Base-by-base conservation (phyloP, 2,329 filamentous ascomycete species). In the Cladosporium oxysporum region DNA sequence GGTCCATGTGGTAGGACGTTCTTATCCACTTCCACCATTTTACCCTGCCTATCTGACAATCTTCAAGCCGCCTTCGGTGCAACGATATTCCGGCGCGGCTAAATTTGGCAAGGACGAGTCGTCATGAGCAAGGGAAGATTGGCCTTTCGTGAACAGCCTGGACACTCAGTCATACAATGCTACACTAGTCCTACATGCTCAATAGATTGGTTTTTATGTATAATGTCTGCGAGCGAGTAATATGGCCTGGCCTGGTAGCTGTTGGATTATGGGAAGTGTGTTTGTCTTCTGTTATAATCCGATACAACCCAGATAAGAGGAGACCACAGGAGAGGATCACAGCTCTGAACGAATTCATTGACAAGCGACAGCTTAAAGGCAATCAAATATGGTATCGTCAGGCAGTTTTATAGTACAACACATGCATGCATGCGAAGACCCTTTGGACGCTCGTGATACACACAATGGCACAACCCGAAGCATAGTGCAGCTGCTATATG, bases 31-130 rank as follows among this genome's bases (percentile, higher is more conserved):
- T 44, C 18, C 0, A 10, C 4, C 16, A 26, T 16, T 23, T 28
- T 21, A 28, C 31, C 23, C 21, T 35, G 11, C 21, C 18, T 29
- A 28, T 37, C 31, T 26, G 33, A 53, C 55, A 35, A 21, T 58
- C 31, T 37, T 37, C 10, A 41, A 35, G 55, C 33, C 33, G 55
- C 21, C 21, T 58, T 58, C 55, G 55, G 55, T 41, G 33, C 33
- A 58, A 58, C 55, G 55, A 58, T 58, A 58, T 35, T 58, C 55
- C 55, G 55, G 55, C 55, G 55, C 55, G 53, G 55, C 55, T 58
- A 58, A 37, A 41, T 37, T 23, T 37, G 55, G 55, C 23, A 29
- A 29, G 50, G 26, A 29, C 23, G 50, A 31, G 50, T 53, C 50
- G 12, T 53, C n/a, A 47, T 8, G 26, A 44, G 26, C 26, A 11